Percentiles rank a stretch among this genome's conserved stretches.
phyloP scores from a whole-genome alignment of 345 rosid species.

The Alliaria petiolata region DNA sequence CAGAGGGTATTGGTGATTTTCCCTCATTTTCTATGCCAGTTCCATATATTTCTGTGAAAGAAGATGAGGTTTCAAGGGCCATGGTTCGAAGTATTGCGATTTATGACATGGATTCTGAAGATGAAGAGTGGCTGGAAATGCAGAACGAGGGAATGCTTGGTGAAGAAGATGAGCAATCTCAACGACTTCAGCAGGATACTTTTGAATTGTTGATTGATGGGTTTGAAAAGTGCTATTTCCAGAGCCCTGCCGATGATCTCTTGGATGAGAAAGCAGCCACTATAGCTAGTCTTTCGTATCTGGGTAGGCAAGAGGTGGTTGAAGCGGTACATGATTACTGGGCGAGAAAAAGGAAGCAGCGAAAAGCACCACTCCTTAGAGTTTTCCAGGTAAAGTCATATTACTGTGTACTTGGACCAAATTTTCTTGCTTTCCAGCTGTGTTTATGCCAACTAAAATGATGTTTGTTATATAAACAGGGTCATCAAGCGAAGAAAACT shows the following conservation, averaged over 20 bases:
- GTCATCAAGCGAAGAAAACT: conserved; percentile 57
- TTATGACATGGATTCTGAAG: conserved; percentile 95
- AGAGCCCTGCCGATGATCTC: conserved; percentile 39
- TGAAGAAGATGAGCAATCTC: conserved; percentile 25
- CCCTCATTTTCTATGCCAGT: conserved; percentile 52
- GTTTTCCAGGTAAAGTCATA: conserved; percentile 75
- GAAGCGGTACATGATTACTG: conserved; percentile 80
- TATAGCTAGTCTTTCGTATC: conserved; percentile 37
- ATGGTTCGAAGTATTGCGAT: conserved; percentile 54
- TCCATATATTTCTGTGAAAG: conserved; percentile 48
- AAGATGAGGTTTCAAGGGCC: conserved; percentile 81
- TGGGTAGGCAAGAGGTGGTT: conserved; percentile 55
- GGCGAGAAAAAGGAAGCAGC: conserved; percentile 70
- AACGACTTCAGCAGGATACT: conserved; percentile 48
- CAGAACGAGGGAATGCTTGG: no score
- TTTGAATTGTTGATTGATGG: conserved; percentile 91
- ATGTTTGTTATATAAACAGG: conserved; percentile 40
- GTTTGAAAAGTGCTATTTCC: conserved; percentile 69
- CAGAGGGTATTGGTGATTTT: conserved; percentile 16
- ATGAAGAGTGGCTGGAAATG: conserved; percentile 77
- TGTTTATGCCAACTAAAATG: background rate
- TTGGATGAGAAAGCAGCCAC: conserved; percentile 47
- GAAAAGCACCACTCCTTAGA: conserved; percentile 53
- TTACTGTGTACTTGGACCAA: background rate
- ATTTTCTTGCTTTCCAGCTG: background rate